Evolutionary conservation across 805 yeast genomes (phyloP), one percentile per base, ranked within the genome.

Genomic region (Metschnikowia continentalis): DNA sequence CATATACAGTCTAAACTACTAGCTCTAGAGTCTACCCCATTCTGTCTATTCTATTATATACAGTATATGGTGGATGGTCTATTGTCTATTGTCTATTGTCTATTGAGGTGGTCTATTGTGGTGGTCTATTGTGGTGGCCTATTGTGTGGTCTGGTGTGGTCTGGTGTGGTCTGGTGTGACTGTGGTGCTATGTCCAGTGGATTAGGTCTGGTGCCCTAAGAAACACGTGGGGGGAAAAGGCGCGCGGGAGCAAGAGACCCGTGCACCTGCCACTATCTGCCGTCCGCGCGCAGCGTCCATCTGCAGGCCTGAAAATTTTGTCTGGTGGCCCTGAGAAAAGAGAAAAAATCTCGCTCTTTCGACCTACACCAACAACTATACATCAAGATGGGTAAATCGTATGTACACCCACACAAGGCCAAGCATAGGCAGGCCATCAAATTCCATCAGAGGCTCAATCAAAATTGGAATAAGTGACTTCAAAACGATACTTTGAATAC

Each of bases 361-460:
- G 22, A 42, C 44, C 14, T 35, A 26, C 52, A 54, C 51, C 23
- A 36, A 32, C 59, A 57, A 42, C 46, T 42, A 52, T 57, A 56
- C 53, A 55, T 54, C 53, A 62, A 59, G 58, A 63, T 63, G 67
- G 67, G 66, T 63, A 63, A 63, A 63, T 62, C 67, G 66, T 62
- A 62, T 62, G 66, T 62, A 26, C 38, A 26, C 30, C 30, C 30
- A 26, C 30, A 26, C 30, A 8, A 26, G 30, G 30, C 30, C 30
- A 3, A 8, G 30, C 30, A 26, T 8, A 4, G 30, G 11, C 30
- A 26, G 14, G 15, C 35, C 48, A 26, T 30, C 36, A 17, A 10
- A 32, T 11, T 32, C 14, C 48, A 19, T n/a, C 30, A 8, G 11
- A 26, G 30, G 0, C 30, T 8, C 30, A 26, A 26, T 26, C 10